Evolutionary conservation across 2,329 filamentous ascomycete genomes (phyloP).

Genomic region (Helotiales sp.): DNA sequence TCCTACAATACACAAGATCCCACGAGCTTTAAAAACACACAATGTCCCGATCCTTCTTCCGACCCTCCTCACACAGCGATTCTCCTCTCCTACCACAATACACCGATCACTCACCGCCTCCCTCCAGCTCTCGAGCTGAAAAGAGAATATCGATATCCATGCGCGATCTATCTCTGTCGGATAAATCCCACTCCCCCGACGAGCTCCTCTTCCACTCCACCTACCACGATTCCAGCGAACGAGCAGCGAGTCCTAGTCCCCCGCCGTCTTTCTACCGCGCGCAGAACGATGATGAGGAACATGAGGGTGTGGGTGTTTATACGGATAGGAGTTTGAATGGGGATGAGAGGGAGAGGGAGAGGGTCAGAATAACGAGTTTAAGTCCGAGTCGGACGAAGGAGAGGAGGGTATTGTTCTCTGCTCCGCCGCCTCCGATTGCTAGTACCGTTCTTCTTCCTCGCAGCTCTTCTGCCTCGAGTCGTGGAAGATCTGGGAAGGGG

Average conservation of each 20-base stretch:
- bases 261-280: constrained; percentile 30
- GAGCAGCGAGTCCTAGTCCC: constrained; percentile 23
- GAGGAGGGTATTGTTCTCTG: constrained; percentile 30
- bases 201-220: neutral
- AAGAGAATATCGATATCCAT: constrained; percentile 21
- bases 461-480: neutral
- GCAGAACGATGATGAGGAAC: constrained; percentile 5
- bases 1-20: neutral
- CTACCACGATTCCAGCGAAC: constrained; percentile 2
- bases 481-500: neutral
- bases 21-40: neutral
- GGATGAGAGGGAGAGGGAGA: too few relatives aligned
- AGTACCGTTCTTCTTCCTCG: constrained; percentile 19
- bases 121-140: neutral
- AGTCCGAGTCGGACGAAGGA: constrained; percentile 17
- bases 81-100: constrained; percentile 27
- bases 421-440: constrained; percentile 32
- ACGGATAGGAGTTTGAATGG: too few relatives aligned
- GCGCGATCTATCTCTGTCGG: constrained; percentile 26
- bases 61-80: constrained; percentile 22
- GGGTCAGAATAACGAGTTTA: too few relatives aligned
- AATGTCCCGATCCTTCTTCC: constrained; percentile 29
- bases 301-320: neutral
- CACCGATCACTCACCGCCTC: neutral
- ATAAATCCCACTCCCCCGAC: constrained; percentile 8